Conservation (phyloP, 495 filamentous ascomycete species). For the Daldinia loculata region DNA sequence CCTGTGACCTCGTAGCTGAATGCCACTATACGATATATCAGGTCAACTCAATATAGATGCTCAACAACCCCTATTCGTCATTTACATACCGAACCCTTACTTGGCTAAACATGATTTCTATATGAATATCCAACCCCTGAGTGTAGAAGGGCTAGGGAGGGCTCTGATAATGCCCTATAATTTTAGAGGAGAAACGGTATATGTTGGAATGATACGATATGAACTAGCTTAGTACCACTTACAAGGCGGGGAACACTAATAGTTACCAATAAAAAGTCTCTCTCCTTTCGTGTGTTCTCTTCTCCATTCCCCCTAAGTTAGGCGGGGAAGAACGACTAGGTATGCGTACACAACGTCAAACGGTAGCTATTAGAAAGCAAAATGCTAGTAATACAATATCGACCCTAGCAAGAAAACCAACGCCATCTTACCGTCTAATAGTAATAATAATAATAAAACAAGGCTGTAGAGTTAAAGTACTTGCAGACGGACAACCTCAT, state of each 20-base stretch:
- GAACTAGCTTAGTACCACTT: not conserved
- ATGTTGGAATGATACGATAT: not conserved
- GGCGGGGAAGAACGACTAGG: not conserved
- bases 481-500: not conserved
- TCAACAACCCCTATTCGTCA: not conserved
- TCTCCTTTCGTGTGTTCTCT: not conserved
- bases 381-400: not conserved
- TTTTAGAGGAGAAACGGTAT: not conserved
- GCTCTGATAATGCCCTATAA: not conserved
- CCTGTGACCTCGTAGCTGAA: not conserved
- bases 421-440: not conserved
- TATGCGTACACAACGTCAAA: not conserved
- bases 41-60: not conserved
- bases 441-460: not conserved
- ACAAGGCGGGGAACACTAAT: not conserved
- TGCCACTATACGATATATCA: not conserved
- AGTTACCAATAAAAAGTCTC: not conserved
- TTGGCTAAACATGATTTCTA: not conserved
- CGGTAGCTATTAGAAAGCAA: not conserved
- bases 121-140: no score
- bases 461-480: not conserved
- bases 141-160: not conserved
- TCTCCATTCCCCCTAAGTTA: not conserved
- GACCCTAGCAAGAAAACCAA: not conserved
- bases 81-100: not conserved